These are phyloP conservation scores for Pythium utonaiense DNA, from an alignment of 352 stramenopile genomes.

Conservation along the genomic window DNA sequence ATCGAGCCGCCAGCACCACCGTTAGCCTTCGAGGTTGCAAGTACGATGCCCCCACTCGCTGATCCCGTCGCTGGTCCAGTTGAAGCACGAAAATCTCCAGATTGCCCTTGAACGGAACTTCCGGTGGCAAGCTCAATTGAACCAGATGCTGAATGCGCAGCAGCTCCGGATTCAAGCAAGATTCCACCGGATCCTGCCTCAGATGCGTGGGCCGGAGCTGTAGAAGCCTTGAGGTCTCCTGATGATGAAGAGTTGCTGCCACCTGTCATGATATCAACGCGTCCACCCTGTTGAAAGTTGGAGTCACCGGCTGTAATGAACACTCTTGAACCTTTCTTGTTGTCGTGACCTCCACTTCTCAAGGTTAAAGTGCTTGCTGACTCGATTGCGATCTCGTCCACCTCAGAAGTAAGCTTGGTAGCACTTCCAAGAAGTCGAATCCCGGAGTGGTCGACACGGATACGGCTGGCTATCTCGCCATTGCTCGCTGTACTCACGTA, in stretches of 20 bases:
- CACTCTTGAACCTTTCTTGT: constrained; percentile 38
- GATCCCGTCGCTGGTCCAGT: constrained; percentile 3
- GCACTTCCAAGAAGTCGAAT: constrained; percentile 35
- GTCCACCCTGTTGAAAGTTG: constrained; percentile 32
- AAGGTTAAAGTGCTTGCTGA: constrained; percentile 32
- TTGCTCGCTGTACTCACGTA: constrained; percentile 34
- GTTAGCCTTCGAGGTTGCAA: constrained; percentile 11
- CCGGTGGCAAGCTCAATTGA: constrained; percentile 8
- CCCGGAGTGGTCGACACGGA: constrained; percentile 39
- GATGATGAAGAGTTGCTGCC: constrained; percentile 31
- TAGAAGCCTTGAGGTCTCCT: constrained; percentile 22
- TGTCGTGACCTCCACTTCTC: constrained; percentile 28
- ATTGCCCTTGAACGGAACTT: constrained; percentile 2
- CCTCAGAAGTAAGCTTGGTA: constrained; percentile 40
- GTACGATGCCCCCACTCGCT: constrained; percentile 8
- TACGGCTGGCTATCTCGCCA: constrained; percentile 20
- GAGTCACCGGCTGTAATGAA: constrained; percentile 34
- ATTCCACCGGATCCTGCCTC: constrained; percentile 10
- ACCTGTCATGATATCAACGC: constrained; percentile 35
- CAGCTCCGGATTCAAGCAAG: constrained; percentile 9
- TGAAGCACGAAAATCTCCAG: constrained; percentile 14
- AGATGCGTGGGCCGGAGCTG: constrained; percentile 18
- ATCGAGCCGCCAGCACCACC: constrained; percentile 18
- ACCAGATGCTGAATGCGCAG: constrained; percentile 16
- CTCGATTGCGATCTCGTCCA: constrained; percentile 32